Conservation (phyloP, 805 yeast genomes). For the Teunomyces barrocoloradensis region DNA sequence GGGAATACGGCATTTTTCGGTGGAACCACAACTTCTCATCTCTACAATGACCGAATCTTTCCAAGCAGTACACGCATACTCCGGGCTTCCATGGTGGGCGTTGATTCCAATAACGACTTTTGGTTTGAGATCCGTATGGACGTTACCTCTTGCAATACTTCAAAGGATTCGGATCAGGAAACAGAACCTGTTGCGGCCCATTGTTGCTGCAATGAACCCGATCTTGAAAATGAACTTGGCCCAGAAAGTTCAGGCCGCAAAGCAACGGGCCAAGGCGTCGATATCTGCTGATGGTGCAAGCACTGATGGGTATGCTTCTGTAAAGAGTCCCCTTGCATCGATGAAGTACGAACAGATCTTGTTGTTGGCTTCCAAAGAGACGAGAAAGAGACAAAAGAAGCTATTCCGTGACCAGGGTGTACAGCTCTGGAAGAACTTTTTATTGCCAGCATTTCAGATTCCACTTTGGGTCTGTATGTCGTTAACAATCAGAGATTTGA, state of each 20-base stretch:
- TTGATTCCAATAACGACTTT: slow-evolving; percentile 74
- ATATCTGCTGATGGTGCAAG: slow-evolving; percentile 14
- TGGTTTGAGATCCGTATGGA: slow-evolving; percentile 59
- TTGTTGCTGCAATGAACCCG: slow-evolving; percentile 73
- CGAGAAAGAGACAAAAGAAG: slow-evolving; percentile 66
- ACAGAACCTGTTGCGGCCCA: slow-evolving; percentile 70
- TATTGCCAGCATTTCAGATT: slow-evolving; percentile 76
- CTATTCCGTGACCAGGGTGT: slow-evolving; percentile 67
- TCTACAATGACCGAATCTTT: slow-evolving; percentile 36
- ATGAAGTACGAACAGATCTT: slow-evolving; percentile 78
- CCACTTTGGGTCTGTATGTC: slow-evolving; percentile 87
- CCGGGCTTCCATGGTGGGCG: slow-evolving; percentile 80
- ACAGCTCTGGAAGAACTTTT: slow-evolving; percentile 75
- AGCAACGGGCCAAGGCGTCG: slow-evolving; percentile 14
- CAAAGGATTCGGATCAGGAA: slow-evolving; percentile 68
- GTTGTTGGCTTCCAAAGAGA: slow-evolving; percentile 72
- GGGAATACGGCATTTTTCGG: slow-evolving; percentile 19
- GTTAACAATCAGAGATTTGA: slow-evolving; percentile 66
- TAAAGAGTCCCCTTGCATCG: slow-evolving; percentile 32
- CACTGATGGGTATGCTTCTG: slow-evolving; percentile 7
- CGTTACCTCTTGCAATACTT: slow-evolving; percentile 73
- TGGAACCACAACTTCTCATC: slow-evolving; percentile 33
- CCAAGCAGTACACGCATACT: slow-evolving; percentile 47
- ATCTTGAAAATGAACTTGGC: slow-evolving; percentile 60
- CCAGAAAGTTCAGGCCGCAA: slow-evolving; percentile 41